These are phyloP conservation scores for Baorangia bicolor DNA, from an alignment of 768 basidiomycete species.

Conservation along the genomic window DNA sequence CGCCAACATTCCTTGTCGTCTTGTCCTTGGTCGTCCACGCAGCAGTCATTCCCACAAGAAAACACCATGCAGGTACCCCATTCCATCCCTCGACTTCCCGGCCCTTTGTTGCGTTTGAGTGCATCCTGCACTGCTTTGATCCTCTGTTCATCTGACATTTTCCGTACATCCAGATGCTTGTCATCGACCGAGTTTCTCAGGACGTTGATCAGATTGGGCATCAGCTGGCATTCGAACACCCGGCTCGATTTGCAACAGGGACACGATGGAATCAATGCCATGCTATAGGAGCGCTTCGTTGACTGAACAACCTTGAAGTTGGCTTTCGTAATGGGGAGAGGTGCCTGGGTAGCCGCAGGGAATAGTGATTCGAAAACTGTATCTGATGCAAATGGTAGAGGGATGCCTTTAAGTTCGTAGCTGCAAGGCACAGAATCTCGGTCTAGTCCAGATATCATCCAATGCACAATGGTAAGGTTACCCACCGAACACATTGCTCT, in stretches of 20 bases:
- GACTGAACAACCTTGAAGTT: slow-evolving; percentile 51
- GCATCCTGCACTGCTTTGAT: slow-evolving; percentile 56
- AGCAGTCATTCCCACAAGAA: slow-evolving; percentile 83
- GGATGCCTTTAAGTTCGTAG: slow-evolving; percentile 84
- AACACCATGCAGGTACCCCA: slow-evolving; percentile 94
- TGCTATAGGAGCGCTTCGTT: slow-evolving; percentile 53
- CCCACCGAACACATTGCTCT: slow-evolving; percentile 84
- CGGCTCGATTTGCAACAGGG: slow-evolving; percentile 62
- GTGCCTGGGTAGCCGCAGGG: slow-evolving; percentile 45
- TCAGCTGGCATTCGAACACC: slow-evolving; percentile 91
- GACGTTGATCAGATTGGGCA: slow-evolving; percentile 89
- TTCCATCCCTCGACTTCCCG: slow-evolving; percentile 72
- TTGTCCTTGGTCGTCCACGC: slow-evolving; percentile 41
- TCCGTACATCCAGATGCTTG: slow-evolving; percentile 27
- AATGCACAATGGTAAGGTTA: neutral
- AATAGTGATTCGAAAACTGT: slow-evolving; percentile 72
- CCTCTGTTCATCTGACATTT: slow-evolving; percentile 66
- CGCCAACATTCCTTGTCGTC: slow-evolving; percentile 53
- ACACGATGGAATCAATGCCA: slow-evolving; percentile 60
- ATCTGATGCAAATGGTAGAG: slow-evolving; percentile 85
- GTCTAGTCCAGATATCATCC: neutral
- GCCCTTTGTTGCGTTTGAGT: slow-evolving; percentile 46
- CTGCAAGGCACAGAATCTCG: slow-evolving; percentile 37
- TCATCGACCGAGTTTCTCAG: slow-evolving; percentile 40
- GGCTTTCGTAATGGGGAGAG: slow-evolving; percentile 57